These are phyloP conservation scores for Pelargonium fulgidum DNA, from an alignment of 441 rosid species.

Conservation along the genomic window DNA sequence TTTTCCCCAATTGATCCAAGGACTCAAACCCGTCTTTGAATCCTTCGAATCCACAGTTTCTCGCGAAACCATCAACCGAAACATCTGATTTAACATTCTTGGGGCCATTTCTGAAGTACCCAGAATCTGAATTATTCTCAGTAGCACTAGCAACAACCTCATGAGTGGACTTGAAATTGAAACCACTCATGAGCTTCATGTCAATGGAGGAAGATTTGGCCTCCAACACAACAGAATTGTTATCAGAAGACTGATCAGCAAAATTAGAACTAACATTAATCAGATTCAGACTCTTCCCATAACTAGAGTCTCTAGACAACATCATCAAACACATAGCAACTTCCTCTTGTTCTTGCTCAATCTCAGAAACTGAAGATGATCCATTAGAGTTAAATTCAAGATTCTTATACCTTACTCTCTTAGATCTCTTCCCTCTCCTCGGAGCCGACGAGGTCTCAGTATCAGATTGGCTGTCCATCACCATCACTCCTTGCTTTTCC, in stretches of 20 bases:
- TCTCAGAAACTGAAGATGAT: slow-evolving; percentile 47
- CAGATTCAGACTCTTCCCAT: slow-evolving; percentile 35
- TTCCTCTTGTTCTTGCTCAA: slow-evolving; percentile 55
- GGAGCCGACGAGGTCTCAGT: slow-evolving; percentile 46
- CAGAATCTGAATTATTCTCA: slow-evolving; percentile 46
- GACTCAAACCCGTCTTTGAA: slow-evolving; percentile 22
- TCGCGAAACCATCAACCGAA: slow-evolving; percentile 31
- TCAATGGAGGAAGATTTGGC: slow-evolving; percentile 52
- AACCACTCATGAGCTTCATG: slow-evolving; percentile 30
- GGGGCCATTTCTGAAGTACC: slow-evolving; percentile 50
- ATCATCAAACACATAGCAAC: slow-evolving; percentile 61
- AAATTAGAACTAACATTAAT: slow-evolving; percentile 15
- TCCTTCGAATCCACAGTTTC: no score
- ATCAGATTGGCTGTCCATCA: slow-evolving; percentile 53
- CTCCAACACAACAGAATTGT: slow-evolving; percentile 52
- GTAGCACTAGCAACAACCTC: slow-evolving; percentile 27
- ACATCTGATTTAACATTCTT: slow-evolving; percentile 46
- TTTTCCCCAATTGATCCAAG: slow-evolving; percentile 31
- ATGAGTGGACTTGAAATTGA: slow-evolving; percentile 25
- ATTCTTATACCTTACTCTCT: slow-evolving; percentile 34
- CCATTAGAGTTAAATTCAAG: slow-evolving; percentile 30
- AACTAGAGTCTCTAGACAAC: slow-evolving; percentile 51
- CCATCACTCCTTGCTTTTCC: neutral
- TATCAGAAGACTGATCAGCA: slow-evolving; percentile 54
- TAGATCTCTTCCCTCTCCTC: slow-evolving; percentile 46